Evolutionary conservation across 306 rosid genomes (phyloP).

Genomic region (Sicyos baderoa): DNA sequence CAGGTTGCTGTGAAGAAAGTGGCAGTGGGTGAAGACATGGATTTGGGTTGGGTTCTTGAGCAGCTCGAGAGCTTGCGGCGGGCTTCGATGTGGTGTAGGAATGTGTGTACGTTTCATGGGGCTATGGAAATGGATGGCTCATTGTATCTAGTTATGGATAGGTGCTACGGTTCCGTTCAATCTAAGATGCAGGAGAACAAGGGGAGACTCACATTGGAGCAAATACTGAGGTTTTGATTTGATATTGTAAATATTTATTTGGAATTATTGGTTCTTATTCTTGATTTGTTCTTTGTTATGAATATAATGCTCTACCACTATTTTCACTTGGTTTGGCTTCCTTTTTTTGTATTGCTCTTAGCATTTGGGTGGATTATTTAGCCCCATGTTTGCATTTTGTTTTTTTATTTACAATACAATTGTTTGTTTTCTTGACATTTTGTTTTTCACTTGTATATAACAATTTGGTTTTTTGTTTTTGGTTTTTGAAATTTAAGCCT

Average conservation of each 20-base stretch:
- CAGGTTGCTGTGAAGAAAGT: constrained; percentile 78
- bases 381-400: neutral
- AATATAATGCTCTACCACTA: neutral
- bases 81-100: constrained; percentile 97
- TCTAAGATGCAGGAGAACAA: constrained; percentile 89
- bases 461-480: too few relatives aligned
- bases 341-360: neutral
- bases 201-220: constrained; percentile 96
- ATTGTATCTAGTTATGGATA: constrained; percentile 78
- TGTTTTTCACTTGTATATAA: neutral
- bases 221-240: constrained; percentile 67
- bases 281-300: neutral
- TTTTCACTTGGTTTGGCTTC: neutral
- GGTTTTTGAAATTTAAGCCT: too few relatives aligned
- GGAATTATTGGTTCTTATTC: constrained; percentile 8
- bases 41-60: constrained; percentile 76
- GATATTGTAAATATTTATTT: neutral
- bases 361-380: neutral
- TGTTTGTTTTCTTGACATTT: neutral
- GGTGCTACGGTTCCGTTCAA: constrained; percentile 81
- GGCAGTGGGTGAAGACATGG: constrained; percentile 46
- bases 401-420: neutral
- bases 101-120: constrained; percentile 93
- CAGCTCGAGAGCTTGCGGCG: constrained; percentile 73
- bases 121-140: constrained; percentile 62